Conservation (phyloP, 169 alveolate species). For the Babesia bovis region DNA sequence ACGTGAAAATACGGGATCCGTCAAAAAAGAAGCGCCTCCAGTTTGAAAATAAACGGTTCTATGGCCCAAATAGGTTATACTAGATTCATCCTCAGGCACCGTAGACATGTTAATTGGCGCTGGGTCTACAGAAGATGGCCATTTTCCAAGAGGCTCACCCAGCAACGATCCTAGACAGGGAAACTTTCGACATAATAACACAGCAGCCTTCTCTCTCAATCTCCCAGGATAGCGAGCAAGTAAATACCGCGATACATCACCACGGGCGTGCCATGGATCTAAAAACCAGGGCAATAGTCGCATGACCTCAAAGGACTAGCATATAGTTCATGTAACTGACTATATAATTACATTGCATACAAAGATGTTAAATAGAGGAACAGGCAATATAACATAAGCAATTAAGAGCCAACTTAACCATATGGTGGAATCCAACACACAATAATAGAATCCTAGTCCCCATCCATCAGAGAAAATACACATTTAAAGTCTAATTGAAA, state of each 20-base stretch:
- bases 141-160: conserved; percentile 23
- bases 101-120: background rate
- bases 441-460: background rate
- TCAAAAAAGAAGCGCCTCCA: conserved; percentile 49
- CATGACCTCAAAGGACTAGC: conserved; percentile 15
- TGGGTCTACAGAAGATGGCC: conserved; percentile 23
- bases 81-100: conserved; percentile 11
- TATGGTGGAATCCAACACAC: no score
- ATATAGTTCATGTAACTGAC: background rate
- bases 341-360: background rate
- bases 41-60: conserved; percentile 60
- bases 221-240: conserved; percentile 32
- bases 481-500: background rate
- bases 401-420: no score
- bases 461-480: background rate
- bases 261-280: conserved; percentile 43
- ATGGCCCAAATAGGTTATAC: conserved; percentile 57
- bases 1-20: conserved; percentile 57
- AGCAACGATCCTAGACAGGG: conserved; percentile 9
- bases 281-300: conserved; percentile 36
- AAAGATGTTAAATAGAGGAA: background rate
- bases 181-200: conserved; percentile 20
- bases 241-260: conserved; percentile 19
- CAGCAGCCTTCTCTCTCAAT: conserved; percentile 9
- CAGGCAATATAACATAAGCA: background rate